Percentiles rank a stretch among this genome's conserved stretches.
Conservation (phyloP, 2,329 filamentous ascomycete genomes). For the Fusarium duplospermum region DNA sequence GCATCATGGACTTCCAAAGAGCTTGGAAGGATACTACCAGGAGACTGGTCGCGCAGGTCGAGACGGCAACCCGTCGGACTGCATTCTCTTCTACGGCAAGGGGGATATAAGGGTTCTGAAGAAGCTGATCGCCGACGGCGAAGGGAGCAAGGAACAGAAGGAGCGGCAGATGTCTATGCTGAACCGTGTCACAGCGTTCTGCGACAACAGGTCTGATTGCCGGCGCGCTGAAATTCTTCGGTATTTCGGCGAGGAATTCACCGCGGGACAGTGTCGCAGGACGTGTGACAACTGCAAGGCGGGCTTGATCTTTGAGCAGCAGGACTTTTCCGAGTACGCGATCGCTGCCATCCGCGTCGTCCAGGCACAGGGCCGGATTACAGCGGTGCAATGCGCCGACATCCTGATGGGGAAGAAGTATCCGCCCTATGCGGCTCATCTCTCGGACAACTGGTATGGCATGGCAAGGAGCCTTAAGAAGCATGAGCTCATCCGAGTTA, state of each 20-base stretch:
- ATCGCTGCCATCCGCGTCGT: conserved; percentile 77
- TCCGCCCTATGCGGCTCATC: conserved; percentile 65
- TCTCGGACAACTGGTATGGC: conserved; percentile 72
- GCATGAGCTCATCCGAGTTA: conserved; percentile 84
- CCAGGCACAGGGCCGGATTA: conserved; percentile 69
- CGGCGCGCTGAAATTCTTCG: conserved; percentile 86
- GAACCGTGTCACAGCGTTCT: conserved; percentile 85
- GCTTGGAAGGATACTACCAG: conserved; percentile 97
- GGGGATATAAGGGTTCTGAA: conserved; percentile 78
- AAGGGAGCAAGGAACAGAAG: conserved; percentile 82
- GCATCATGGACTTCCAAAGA: conserved; percentile 92
- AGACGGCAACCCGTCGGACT: conserved; percentile 87
- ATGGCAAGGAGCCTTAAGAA: conserved; percentile 76
- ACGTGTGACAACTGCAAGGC: conserved; percentile 92
- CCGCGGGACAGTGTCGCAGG: conserved; percentile 74
- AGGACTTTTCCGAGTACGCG: conserved; percentile 83
- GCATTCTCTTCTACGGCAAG: conserved; percentile 90
- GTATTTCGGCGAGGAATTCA: conserved; percentile 94
- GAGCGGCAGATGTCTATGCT: conserved; percentile 88
- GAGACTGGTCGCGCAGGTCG: conserved; percentile 95
- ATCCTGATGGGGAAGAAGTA: conserved; percentile 79
- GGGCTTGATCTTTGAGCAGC: conserved; percentile 74
- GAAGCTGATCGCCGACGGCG: conserved; percentile 83
- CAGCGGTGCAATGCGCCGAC: conserved; percentile 84
- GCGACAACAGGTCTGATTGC: conserved; percentile 89